Base-by-base conservation (phyloP, 495 filamentous ascomycete genomes). In the Halenospora varia region DNA sequence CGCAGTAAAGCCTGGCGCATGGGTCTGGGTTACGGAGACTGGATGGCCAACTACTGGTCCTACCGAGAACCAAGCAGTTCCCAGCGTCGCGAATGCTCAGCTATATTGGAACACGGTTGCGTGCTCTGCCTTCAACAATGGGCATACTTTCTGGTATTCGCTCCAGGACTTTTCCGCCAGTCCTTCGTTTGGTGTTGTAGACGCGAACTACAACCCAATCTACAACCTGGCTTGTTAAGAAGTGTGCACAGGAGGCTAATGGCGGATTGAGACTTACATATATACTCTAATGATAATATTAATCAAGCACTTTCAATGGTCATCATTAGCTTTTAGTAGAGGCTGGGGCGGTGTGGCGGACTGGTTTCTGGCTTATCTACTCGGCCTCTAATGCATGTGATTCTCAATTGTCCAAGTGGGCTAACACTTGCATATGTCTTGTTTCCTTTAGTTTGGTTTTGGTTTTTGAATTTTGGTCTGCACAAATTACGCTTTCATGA, bases 11-110 rank as follows among this genome's bases (percentile, higher is more conserved):
- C 70, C 74, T 17, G 80, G 77, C 56, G 91, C 90, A 77, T 76
- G 80, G 22, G 82, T 96, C 64, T 92, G 91, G 86, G 78, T 96
- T 58, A 94, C 90, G 15, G 91, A 96, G 79, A 93, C 89, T 17
- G 91, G 92, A 57, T 92, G 87, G 80, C 91, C 92, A 55, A 83
- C 88, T 25, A 81, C 73, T 56, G 92, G 90, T 25, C 66, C 75
- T 25, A 75, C 71, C 6, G 71, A 81, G 61, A 82, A 80, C 53
- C 68, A 81, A 46, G 90, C 88, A 44, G 73, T 86, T 11, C 80
- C 92, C n/a, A 82, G 73, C 18, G 51, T 72, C 17, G 74, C 73
- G 11, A 95, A 93, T 68, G 88, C 90, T 22, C 78, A 86, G 75
- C 76, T 68, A 25, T 96, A 83, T 76, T 96, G 89, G 88, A 76